Evolutionary conservation across 371 early-diverging fungal species (phyloP).

Genomic region (Blastocladiella emersonii): DNA sequence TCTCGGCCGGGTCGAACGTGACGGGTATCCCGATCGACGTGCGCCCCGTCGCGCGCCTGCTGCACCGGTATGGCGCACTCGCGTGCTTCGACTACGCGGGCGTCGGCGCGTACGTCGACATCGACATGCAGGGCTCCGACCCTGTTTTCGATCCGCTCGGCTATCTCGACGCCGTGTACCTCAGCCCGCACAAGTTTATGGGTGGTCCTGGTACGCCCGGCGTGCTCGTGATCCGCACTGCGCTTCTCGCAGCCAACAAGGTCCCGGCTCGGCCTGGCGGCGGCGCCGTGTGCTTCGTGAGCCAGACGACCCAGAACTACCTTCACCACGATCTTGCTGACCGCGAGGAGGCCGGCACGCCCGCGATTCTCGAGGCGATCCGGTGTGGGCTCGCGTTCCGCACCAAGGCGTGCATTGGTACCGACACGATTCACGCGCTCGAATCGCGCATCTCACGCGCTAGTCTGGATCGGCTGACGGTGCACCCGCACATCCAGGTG

Average conservation of each 20-base stretch:
- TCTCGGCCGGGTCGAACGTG: slow-evolving; percentile 10
- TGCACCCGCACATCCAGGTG: not conserved
- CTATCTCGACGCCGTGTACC: slow-evolving; percentile 5
- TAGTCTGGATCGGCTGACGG: not conserved
- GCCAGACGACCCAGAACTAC: not conserved
- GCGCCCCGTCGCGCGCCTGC: not conserved
- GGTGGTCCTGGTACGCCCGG: slow-evolving; percentile 11
- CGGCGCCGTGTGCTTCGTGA: slow-evolving; percentile 7
- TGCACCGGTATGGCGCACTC: slow-evolving; percentile 8
- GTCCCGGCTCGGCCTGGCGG: slow-evolving; percentile 8
- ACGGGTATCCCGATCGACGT: slow-evolving; percentile 7
- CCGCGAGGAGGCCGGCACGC: slow-evolving; percentile 11
- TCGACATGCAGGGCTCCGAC: slow-evolving; percentile 3
- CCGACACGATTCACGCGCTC: not conserved
- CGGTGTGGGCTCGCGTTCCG: slow-evolving; percentile 9
- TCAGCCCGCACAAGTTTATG: slow-evolving; percentile 10
- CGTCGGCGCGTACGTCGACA: not conserved
- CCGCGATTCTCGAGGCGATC: slow-evolving; percentile 9
- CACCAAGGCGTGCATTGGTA: slow-evolving; percentile 3
- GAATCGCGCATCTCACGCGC: not conserved
- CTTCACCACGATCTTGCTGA: not conserved
- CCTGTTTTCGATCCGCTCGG: no score
- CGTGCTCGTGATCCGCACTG: slow-evolving; percentile 4
- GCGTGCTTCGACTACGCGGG: slow-evolving; percentile 12
- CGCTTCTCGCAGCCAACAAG: not conserved